Evolutionary conservation across 441 rosid genomes (phyloP).

Genomic region (Euphorbia schlechtendalii): DNA sequence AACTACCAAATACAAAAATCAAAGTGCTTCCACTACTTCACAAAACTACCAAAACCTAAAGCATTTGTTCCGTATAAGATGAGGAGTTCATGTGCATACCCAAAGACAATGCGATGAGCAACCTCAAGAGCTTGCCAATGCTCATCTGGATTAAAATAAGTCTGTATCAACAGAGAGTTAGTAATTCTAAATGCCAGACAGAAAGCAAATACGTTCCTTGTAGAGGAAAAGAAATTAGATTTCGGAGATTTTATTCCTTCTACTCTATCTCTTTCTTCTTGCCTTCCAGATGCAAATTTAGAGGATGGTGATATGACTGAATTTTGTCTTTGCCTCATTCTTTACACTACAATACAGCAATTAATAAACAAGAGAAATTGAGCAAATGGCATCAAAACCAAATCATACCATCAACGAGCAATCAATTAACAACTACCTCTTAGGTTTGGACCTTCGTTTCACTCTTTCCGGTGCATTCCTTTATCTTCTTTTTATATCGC

Average conservation of each 20-base stretch:
- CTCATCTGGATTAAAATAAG: slow-evolving; percentile 87
- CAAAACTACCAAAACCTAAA: background rate
- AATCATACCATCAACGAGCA: background rate
- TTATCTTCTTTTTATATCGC: background rate
- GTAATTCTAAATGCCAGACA: slow-evolving; percentile 52
- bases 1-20: background rate
- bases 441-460: background rate
- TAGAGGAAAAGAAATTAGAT: slow-evolving; percentile 16
- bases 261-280: slow-evolving; percentile 9
- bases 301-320: slow-evolving; percentile 8
- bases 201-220: slow-evolving; percentile 32
- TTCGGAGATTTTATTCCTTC: slow-evolving; percentile 12
- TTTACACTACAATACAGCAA: background rate
- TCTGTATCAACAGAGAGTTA: slow-evolving; percentile 65
- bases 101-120: slow-evolving; percentile 64
- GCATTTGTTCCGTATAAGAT: background rate
- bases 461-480: background rate
- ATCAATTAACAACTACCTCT: background rate
- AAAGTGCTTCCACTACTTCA: background rate
- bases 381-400: background rate
- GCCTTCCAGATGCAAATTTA: background rate
- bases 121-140: slow-evolving; percentile 95
- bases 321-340: slow-evolving; percentile 20
- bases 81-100: slow-evolving; percentile 33
- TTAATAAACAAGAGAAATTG: background rate